Conservation (phyloP, 495 filamentous ascomycete species). For the Pyrenopolyporus hunteri region DNA sequence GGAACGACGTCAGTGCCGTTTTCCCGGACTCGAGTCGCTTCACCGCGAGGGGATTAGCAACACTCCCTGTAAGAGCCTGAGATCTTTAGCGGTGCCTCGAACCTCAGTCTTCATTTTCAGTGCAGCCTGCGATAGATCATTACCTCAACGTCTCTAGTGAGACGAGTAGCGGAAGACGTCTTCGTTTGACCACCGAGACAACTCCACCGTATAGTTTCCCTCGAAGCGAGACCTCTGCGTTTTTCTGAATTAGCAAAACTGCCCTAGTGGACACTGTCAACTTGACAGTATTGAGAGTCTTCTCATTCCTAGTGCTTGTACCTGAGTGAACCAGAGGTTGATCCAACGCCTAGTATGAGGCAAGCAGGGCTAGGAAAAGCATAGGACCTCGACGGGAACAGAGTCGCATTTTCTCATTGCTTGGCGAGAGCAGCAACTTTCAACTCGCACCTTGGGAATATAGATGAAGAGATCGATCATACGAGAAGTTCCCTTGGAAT, state of each 20-base stretch:
- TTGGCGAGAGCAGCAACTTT: constrained; percentile 9
- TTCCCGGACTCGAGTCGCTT: background rate
- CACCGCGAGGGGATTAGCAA: background rate
- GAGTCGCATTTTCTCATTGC: constrained; percentile 13
- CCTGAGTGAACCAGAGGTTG: background rate
- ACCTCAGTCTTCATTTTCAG: constrained; percentile 9
- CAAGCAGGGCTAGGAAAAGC: background rate
- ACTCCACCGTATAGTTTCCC: background rate
- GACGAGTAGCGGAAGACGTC: constrained; percentile 7
- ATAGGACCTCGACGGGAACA: background rate
- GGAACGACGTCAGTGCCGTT: constrained; percentile 14
- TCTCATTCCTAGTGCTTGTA: background rate
- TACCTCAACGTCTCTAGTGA: constrained; percentile 27
- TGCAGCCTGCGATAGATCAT: constrained; percentile 18
- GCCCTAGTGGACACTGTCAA: too few relatives aligned
- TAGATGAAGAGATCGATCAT: constrained; percentile 32
- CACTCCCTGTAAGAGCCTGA: background rate
- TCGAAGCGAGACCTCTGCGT: background rate
- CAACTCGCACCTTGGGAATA: constrained; percentile 2
- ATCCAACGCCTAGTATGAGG: constrained; percentile 5
- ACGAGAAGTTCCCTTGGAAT: constrained; percentile 21
- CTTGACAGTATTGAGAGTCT: too few relatives aligned
- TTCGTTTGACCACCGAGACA: constrained; percentile 14
- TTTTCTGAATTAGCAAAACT: too few relatives aligned
- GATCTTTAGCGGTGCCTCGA: constrained; percentile 12